Conservation (phyloP, 192 early-diverging fungal genomes). For the Rhizophagus prolifer region DNA sequence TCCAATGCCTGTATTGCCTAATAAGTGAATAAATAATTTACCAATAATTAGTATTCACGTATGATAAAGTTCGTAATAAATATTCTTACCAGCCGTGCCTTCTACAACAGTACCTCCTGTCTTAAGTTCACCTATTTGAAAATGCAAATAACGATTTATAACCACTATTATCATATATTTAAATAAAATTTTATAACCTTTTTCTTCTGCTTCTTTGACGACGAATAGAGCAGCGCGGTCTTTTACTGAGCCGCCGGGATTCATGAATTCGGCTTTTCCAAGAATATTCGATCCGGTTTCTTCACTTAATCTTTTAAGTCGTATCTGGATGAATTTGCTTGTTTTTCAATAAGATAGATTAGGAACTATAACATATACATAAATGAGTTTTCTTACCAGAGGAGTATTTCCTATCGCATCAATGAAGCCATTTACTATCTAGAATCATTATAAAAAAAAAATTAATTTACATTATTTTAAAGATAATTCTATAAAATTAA, state of each 20-base stretch:
- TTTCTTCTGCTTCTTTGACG: conserved; percentile 90
- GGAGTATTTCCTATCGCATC: conserved; percentile 93
- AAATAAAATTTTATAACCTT: conserved; percentile 30
- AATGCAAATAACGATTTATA: background rate
- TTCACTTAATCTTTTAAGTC: conserved; percentile 64
- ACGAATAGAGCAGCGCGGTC: conserved; percentile 94
- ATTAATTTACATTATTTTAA: background rate
- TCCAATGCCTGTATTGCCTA: conserved; percentile 90
- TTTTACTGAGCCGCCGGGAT: conserved; percentile 95
- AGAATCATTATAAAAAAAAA: background rate
- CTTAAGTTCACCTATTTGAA: conserved; percentile 64
- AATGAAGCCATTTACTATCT: conserved; percentile 64
- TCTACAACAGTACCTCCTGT: conserved; percentile 89
- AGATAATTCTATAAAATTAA: background rate
- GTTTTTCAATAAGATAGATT: background rate
- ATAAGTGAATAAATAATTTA: conserved; percentile 32
- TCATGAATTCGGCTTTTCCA: conserved; percentile 97
- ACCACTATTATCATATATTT: background rate
- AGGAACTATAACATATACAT: background rate
- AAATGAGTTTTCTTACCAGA: conserved; percentile 51
- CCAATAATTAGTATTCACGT: no score
- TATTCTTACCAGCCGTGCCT: conserved; percentile 66
- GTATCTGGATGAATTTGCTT: conserved; percentile 49
- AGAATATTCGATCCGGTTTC: conserved; percentile 85
- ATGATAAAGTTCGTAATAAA: conserved; percentile 24